Evolutionary conservation across 768 basidiomycete species (phyloP).

Genomic region (Tulasnella sp.): DNA sequence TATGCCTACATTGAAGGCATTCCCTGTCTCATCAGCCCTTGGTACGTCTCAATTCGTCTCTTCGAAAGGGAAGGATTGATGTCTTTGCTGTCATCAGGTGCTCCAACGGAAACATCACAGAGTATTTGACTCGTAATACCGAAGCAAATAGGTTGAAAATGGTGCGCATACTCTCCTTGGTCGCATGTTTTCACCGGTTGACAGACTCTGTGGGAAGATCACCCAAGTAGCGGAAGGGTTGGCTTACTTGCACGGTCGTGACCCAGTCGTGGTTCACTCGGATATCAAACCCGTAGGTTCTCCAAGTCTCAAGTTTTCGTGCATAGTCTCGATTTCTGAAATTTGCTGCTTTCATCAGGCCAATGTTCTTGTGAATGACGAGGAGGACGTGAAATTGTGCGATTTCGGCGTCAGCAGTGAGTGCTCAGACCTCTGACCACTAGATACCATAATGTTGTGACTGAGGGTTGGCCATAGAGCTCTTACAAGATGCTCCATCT

Average conservation of each 20-base stretch:
- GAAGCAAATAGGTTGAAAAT: neutral
- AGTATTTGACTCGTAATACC: neutral
- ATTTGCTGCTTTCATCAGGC: neutral
- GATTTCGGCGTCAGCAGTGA: conserved; percentile 5
- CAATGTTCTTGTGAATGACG: conserved; percentile 1
- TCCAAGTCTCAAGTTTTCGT: neutral
- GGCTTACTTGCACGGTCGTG: conserved; percentile 13
- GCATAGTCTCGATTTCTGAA: neutral
- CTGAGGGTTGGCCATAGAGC: neutral
- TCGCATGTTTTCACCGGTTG: neutral
- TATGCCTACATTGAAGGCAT: neutral
- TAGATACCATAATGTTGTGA: neutral
- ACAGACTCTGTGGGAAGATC: neutral
- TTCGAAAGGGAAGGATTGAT: neutral
- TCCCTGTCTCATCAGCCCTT: neutral
- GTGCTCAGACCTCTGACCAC: neutral
- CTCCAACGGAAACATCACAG: neutral
- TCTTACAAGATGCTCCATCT: neutral
- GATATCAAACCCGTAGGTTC: conserved; percentile 17
- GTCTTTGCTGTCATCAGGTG: neutral
- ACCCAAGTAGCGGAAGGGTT: conserved; percentile 13
- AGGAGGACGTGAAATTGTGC: conserved; percentile 3
- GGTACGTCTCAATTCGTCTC: neutral
- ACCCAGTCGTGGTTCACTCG: conserved; percentile 16
- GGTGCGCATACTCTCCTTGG: neutral